A percentile compares a stretch with the other conserved stretches of the same genome.
These are phyloP conservation scores for Hanseniaspora occidentalis DNA, from an alignment of 805 yeast species.

Conservation along the genomic window DNA sequence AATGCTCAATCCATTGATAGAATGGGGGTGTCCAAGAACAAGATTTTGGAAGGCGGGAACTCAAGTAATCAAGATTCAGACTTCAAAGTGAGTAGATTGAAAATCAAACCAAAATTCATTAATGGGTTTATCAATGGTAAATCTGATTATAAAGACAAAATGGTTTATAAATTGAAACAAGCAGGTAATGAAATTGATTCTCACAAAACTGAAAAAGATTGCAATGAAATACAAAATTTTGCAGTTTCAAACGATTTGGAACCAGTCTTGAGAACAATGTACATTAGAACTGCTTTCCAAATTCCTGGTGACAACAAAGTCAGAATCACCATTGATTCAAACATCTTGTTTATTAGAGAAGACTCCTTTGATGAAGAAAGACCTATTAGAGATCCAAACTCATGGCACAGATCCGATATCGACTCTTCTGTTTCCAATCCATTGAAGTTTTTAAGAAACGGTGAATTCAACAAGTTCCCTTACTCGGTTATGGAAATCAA, in stretches of 20 bases:
- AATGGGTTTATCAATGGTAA: constrained; percentile 53
- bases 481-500: constrained; percentile 82
- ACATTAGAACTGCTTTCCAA: constrained; percentile 91
- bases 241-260: constrained; percentile 56
- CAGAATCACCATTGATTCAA: constrained; percentile 82
- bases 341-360: constrained; percentile 77
- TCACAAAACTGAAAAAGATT: constrained; percentile 39
- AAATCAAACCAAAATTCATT: constrained; percentile 70
- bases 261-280: constrained; percentile 78
- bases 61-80: constrained; percentile 25
- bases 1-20: constrained; percentile 12
- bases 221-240: constrained; percentile 48
- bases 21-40: constrained; percentile 16
- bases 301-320: constrained; percentile 95
- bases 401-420: constrained; percentile 89
- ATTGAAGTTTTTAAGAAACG: constrained; percentile 62
- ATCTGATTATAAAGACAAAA: constrained; percentile 33
- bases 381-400: constrained; percentile 79
- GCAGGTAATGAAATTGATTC: constrained; percentile 43
- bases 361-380: constrained; percentile 73
- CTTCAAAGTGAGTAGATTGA: constrained; percentile 51
- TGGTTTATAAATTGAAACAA: constrained; percentile 47
- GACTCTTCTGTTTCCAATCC: constrained; percentile 68
- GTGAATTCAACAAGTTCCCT: constrained; percentile 77
- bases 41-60: no score